Conservation (phyloP, 352 stramenopile species). For the Globisporangium parvum region DNA sequence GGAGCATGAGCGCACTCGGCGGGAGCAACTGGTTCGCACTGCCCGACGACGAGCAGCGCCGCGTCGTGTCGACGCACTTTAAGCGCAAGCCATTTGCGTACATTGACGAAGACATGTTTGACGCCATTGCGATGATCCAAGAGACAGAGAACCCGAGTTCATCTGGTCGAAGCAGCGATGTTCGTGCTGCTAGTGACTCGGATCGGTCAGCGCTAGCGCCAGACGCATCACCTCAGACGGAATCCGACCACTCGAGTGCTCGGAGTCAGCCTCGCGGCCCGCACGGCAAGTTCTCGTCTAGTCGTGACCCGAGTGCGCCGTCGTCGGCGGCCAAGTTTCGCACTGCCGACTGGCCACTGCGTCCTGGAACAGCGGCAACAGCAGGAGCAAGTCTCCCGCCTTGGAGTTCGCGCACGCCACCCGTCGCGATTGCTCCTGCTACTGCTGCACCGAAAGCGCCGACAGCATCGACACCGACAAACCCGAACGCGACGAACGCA, state of each 20-base stretch:
- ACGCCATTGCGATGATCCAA: conserved; percentile 9
- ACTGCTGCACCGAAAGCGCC: too few relatives aligned
- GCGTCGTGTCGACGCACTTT: conserved; percentile 11
- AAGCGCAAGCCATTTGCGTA: conserved; percentile 14
- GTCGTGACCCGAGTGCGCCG: too few relatives aligned
- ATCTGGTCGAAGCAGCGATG: not conserved
- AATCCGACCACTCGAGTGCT: not conserved
- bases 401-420: too few relatives aligned
- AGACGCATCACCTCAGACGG: not conserved
- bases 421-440: too few relatives aligned
- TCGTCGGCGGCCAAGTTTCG: too few relatives aligned
- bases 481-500: conserved; percentile 3
- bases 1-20: too few relatives aligned
- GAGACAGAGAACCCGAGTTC: not conserved
- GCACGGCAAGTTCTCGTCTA: not conserved
- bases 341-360: too few relatives aligned
- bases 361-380: too few relatives aligned
- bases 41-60: conserved; percentile 3
- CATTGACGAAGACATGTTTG: conserved; percentile 15
- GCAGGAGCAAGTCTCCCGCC: too few relatives aligned
- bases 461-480: too few relatives aligned
- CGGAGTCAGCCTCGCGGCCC: not conserved
- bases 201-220: not conserved
- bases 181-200: too few relatives aligned
- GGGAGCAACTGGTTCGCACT: too few relatives aligned